Conservation (phyloP, 495 filamentous ascomycete species). For the Apiosordaria backusii region DNA sequence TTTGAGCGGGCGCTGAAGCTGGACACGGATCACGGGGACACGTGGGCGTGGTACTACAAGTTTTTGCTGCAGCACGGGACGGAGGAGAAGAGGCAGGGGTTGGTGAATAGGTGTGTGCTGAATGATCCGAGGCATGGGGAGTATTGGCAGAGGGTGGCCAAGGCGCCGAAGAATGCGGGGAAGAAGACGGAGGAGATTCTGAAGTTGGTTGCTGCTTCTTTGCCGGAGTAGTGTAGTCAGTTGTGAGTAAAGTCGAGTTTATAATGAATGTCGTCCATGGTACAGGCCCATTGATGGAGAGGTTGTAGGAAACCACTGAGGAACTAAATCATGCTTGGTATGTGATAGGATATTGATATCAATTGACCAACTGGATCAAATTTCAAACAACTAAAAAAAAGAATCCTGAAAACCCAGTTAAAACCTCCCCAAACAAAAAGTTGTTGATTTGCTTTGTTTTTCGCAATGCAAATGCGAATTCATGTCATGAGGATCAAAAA, state of each 20-base stretch:
- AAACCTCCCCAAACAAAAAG: background rate
- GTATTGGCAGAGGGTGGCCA: conserved; percentile 80
- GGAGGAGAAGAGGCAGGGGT: conserved; percentile 81
- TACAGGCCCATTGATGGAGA: too few species aligned
- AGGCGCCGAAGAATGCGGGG: conserved; percentile 75
- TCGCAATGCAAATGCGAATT: too few species aligned
- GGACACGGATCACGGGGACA: conserved; percentile 83
- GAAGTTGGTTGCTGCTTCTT: conserved; percentile 60
- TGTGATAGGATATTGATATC: background rate
- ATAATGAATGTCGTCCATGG: background rate
- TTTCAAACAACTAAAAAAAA: background rate
- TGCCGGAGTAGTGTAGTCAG: conserved; percentile 7
- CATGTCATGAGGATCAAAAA: background rate
- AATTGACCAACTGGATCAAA: background rate
- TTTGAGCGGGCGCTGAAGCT: conserved; percentile 91
- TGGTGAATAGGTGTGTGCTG: conserved; percentile 67
- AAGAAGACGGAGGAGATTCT: conserved; percentile 76
- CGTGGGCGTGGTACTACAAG: conserved; percentile 98
- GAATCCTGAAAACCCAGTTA: background rate
- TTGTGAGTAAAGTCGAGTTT: background rate
- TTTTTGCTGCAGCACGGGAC: conserved; percentile 89
- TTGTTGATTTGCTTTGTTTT: conserved; percentile 12
- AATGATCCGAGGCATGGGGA: conserved; percentile 90
- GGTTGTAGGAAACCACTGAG: too few species aligned
- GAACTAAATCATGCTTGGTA: background rate